phyloP scores from a whole-genome alignment of 2,329 filamentous ascomycete species.

The Fusarium algeriense region DNA sequence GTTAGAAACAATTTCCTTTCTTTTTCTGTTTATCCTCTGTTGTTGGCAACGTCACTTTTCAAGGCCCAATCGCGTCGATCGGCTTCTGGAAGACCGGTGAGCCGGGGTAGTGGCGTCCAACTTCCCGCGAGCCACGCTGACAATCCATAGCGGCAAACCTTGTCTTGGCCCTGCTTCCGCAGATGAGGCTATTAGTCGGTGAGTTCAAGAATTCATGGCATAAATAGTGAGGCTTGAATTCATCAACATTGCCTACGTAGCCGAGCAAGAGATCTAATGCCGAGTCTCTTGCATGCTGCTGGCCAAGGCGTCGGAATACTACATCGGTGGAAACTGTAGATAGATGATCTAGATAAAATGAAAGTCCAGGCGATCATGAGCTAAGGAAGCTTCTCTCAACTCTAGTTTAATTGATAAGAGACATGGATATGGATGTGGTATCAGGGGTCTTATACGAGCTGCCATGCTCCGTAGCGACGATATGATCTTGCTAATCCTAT shows the following conservation, averaged over 20 bases:
- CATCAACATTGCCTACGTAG: neutral
- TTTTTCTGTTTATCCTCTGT: neutral
- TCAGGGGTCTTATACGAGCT: constrained; percentile 24
- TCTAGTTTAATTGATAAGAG: neutral
- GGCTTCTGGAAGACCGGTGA: constrained; percentile 34
- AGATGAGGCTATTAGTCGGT: constrained; percentile 14
- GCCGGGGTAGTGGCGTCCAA: constrained; percentile 17
- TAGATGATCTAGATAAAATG: neutral
- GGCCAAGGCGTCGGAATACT: neutral
- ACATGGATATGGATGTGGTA: constrained; percentile 12
- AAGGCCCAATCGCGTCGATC: constrained; percentile 24
- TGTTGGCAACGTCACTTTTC: constrained; percentile 2
- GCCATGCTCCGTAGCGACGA: neutral
- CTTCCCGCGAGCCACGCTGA: constrained; percentile 17
- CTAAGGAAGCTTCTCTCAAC: neutral
- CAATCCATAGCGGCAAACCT: neutral
- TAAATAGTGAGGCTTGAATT: neutral
- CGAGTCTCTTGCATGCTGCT: neutral
- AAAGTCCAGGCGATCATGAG: neutral
- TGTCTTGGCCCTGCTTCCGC: neutral
- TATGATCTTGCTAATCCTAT: neutral
- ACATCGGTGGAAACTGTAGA: constrained; percentile 10
- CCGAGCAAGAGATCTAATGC: neutral
- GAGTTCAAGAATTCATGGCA: neutral
- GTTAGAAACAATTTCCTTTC: neutral